Percentiles rank a stretch among this genome's conserved stretches.
Conservation (phyloP, 2,329 filamentous ascomycete species). For the Monilinia fructicola region DNA sequence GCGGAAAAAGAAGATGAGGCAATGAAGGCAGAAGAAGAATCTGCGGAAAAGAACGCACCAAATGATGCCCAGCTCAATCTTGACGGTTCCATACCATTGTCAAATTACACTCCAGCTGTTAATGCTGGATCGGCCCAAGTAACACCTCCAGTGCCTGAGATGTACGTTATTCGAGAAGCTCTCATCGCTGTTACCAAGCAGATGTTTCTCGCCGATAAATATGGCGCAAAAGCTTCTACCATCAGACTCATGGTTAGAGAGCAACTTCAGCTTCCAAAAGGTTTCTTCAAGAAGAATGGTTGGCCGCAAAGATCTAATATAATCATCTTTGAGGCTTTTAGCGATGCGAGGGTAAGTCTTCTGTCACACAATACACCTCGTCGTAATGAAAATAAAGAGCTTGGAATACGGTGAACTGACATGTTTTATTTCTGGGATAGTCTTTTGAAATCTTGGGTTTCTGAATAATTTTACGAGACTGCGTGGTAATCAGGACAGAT, state of each 20-base stretch:
- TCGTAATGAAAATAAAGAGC: background rate
- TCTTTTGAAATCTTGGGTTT: background rate
- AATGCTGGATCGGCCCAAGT: background rate
- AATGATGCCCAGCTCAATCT: background rate
- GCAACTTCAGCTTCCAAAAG: background rate
- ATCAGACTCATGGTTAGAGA: background rate
- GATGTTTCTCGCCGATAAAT: background rate
- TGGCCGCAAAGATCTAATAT: background rate
- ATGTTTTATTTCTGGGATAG: background rate
- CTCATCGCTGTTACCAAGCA: background rate
- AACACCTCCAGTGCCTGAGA: background rate
- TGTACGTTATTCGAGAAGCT: background rate
- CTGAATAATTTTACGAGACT: background rate
- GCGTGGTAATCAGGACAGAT: too few species aligned
- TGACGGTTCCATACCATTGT: background rate
- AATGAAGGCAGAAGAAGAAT: background rate
- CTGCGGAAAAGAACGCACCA: background rate
- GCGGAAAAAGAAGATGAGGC: background rate
- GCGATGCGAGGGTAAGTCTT: conserved; percentile 10
- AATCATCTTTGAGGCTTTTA: background rate
- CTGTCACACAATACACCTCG: background rate
- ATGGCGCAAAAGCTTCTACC: background rate
- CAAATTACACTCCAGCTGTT: background rate
- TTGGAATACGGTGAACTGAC: background rate
- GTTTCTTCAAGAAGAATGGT: background rate